phyloP scores from a whole-genome alignment of 2,329 filamentous ascomycete genomes.

The Phyllosticta paracitricarpa region DNA sequence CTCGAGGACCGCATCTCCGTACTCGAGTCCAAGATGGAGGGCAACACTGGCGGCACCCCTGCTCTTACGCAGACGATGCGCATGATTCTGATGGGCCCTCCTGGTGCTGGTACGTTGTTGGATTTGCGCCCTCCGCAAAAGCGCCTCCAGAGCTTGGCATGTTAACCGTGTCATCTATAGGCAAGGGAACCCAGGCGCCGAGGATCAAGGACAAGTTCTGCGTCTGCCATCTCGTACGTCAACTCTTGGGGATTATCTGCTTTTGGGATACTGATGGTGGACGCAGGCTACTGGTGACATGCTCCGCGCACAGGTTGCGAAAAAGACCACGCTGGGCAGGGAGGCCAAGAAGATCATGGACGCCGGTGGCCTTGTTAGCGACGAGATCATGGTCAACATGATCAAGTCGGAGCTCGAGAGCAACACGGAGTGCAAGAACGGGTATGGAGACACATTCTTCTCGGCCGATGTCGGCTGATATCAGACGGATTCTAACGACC shows the following conservation, averaged over 20 bases:
- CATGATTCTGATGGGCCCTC: conserved; percentile 96
- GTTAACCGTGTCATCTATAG: conserved; percentile 40
- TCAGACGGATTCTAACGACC: neutral
- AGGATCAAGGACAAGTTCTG: conserved; percentile 97
- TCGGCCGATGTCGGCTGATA: neutral
- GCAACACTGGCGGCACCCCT: conserved; percentile 41
- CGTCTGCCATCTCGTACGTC: conserved; percentile 85
- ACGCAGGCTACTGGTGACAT: conserved; percentile 91
- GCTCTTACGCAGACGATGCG: conserved; percentile 45
- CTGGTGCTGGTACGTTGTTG: conserved; percentile 72
- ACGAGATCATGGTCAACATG: conserved; percentile 99
- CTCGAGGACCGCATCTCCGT: conserved; percentile 80
- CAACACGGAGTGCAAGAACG: conserved; percentile 93
- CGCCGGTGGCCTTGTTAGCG: conserved; percentile 89
- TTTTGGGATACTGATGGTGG: conserved; percentile 11
- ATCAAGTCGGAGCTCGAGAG: conserved; percentile 93
- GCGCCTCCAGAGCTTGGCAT: conserved; percentile 9
- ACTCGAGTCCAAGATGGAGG: conserved; percentile 60
- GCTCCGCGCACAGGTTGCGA: conserved; percentile 94
- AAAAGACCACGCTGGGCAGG: conserved; percentile 87
- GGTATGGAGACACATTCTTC: conserved; percentile 47
- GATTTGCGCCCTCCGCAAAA: neutral
- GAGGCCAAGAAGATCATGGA: conserved; percentile 99
- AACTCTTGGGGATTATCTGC: conserved; percentile 7
- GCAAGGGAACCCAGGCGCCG: conserved; percentile 97